Percentiles rank a stretch among this genome's conserved stretches.
Evolutionary conservation across 1,284 basidiomycete genomes (phyloP).

Genomic region (Sporisorium iseilematis-ciliati): DNA sequence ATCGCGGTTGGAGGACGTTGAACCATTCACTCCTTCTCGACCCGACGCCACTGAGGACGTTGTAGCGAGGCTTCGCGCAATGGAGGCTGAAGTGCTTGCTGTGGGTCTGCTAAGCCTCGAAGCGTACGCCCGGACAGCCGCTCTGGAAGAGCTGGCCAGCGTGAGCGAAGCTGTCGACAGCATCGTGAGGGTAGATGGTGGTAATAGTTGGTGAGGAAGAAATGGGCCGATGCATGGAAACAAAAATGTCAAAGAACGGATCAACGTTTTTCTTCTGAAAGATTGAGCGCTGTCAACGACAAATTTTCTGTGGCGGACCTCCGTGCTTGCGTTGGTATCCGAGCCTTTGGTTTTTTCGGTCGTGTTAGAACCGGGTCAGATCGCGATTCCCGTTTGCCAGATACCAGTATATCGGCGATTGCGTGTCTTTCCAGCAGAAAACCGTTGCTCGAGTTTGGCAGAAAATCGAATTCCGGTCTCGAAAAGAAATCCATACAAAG

Average conservation of each 20-base stretch:
- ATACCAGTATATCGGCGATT: too few relatives aligned
- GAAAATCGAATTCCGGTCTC: too few relatives aligned
- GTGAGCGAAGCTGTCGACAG: slow-evolving; percentile 28
- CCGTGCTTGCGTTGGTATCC: too few relatives aligned
- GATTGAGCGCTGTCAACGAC: not conserved
- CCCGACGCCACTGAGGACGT: slow-evolving; percentile 12
- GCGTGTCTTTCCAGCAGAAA: too few relatives aligned
- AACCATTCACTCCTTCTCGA: slow-evolving; percentile 2
- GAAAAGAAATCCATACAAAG: too few relatives aligned
- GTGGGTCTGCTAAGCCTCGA: slow-evolving; percentile 3
- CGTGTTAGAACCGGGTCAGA: too few relatives aligned
- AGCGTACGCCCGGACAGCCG: slow-evolving; percentile 9
- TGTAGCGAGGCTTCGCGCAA: slow-evolving; percentile 17
- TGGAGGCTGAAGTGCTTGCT: not conserved
- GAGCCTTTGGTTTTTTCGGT: too few relatives aligned
- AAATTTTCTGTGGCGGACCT: too few relatives aligned
- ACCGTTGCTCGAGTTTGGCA: too few relatives aligned
- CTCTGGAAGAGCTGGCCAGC: slow-evolving; percentile 19
- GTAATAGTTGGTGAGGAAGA: not conserved
- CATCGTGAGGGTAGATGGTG: slow-evolving; percentile 12
- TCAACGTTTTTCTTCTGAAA: slow-evolving; percentile 13
- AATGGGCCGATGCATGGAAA: not conserved
- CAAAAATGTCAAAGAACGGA: slow-evolving; percentile 15
- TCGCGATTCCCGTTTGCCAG: too few relatives aligned
- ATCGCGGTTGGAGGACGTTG: slow-evolving; percentile 11